Conservation (phyloP, 139 green algal genomes). For the Raphidocelis subcapitata region DNA sequence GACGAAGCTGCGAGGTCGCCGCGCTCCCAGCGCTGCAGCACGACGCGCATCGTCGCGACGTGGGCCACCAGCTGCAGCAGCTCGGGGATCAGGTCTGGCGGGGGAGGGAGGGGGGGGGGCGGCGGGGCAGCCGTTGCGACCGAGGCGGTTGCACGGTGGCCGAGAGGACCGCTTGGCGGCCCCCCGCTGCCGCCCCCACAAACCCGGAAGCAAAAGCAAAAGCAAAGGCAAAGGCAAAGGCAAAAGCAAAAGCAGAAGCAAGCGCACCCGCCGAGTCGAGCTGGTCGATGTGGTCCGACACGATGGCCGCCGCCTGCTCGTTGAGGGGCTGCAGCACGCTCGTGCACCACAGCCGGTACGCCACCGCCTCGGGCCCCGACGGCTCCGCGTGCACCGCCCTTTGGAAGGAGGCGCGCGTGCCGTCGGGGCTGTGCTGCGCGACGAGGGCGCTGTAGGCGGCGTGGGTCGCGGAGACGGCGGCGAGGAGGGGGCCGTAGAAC, state of each 20-base stretch:
- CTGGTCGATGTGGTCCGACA: conserved; percentile 39
- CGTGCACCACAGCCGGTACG: conserved; percentile 76
- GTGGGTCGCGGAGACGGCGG: conserved; percentile 76
- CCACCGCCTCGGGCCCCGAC: background rate
- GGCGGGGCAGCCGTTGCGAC: no score
- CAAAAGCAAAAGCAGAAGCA: no score
- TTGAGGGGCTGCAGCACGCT: conserved; percentile 88
- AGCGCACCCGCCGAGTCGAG: no score
- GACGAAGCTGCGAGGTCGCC: conserved; percentile 40
- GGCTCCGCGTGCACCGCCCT: conserved; percentile 10
- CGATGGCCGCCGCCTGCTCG: conserved; percentile 60
- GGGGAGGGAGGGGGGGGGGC: background rate
- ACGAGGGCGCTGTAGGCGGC: conserved; percentile 82
- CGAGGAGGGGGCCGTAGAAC: conserved; percentile 84
- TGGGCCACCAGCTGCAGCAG: conserved; percentile 86
- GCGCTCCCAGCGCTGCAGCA: conserved; percentile 56
- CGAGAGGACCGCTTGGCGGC: background rate
- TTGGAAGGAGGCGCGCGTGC: conserved; percentile 58
- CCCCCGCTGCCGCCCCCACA: background rate
- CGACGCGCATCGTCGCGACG: conserved; percentile 69
- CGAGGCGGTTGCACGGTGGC: background rate
- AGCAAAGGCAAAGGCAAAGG: no score
- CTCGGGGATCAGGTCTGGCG: conserved; percentile 68
- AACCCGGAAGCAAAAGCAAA: no score
- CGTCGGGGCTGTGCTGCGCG: conserved; percentile 71